phyloP scores from a whole-genome alignment of 768 basidiomycete species.

The Rhodotorula paludigena region DNA sequence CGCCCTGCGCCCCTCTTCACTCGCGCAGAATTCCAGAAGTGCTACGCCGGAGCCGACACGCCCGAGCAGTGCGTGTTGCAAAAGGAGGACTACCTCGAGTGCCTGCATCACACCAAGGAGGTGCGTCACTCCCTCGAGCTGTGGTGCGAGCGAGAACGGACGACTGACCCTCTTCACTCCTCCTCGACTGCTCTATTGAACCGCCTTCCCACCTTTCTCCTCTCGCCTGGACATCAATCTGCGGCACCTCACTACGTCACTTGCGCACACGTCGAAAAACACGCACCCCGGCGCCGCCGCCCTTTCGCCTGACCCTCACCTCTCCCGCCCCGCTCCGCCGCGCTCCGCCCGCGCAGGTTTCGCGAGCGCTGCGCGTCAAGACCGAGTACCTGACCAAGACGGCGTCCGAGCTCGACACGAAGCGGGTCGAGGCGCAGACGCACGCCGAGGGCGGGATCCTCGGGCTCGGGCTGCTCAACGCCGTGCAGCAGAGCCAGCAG shows the following conservation, averaged over 20 bases:
- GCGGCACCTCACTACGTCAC: too few relatives aligned
- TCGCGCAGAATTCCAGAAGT: slow-evolving; percentile 51
- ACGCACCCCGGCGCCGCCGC: too few relatives aligned
- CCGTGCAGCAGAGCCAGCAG: slow-evolving; percentile 50
- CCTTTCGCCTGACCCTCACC: too few relatives aligned
- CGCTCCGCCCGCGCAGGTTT: slow-evolving; percentile 44
- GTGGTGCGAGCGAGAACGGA: background rate
- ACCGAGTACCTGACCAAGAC: slow-evolving; percentile 53
- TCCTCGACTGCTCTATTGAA: background rate
- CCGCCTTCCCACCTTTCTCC: too few relatives aligned
- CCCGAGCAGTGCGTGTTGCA: slow-evolving; percentile 67
- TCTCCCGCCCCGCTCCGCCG: background rate
- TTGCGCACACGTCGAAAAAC: too few relatives aligned
- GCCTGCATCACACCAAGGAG: slow-evolving; percentile 82
- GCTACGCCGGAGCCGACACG: slow-evolving; percentile 73
- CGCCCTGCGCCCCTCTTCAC: background rate
- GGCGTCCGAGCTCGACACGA: slow-evolving; percentile 62
- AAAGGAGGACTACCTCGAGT: slow-evolving; percentile 83
- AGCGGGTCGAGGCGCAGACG: slow-evolving; percentile 65
- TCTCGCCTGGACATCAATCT: too few relatives aligned
- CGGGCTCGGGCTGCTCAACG: slow-evolving; percentile 63
- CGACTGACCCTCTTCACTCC: too few relatives aligned
- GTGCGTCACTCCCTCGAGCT: slow-evolving; percentile 52
- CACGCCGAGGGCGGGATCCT: slow-evolving; percentile 69
- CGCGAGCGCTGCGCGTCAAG: slow-evolving; percentile 50